Evolutionary conservation across 179 eudicot genomes (phyloP).

Genomic region (Spinacia oleracea): DNA sequence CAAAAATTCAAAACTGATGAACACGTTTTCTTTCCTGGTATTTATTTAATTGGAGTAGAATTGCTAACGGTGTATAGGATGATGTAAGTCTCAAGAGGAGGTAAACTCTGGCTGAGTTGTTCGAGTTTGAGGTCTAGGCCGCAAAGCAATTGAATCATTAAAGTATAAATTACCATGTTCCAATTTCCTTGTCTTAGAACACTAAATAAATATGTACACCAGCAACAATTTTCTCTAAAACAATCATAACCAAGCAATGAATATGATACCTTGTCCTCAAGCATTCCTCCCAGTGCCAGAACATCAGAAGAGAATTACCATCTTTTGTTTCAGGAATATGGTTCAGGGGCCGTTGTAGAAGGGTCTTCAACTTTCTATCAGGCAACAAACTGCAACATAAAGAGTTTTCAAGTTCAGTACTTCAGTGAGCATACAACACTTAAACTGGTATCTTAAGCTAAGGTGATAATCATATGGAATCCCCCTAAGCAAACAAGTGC

Average conservation of each 20-base stretch:
- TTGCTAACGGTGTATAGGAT: background rate
- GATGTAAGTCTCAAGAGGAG: background rate
- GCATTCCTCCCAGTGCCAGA: slow-evolving; percentile 97
- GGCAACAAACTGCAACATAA: slow-evolving; percentile 65
- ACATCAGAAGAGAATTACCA: slow-evolving; percentile 78
- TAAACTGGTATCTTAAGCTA: background rate
- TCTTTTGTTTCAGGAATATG: slow-evolving; percentile 85
- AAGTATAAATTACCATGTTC: background rate
- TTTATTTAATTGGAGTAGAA: too few relatives aligned
- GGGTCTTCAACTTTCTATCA: slow-evolving; percentile 88
- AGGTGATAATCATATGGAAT: background rate
- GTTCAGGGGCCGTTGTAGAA: slow-evolving; percentile 77
- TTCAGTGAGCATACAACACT: slow-evolving; percentile 5
- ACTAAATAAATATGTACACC: background rate
- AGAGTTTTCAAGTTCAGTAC: too few relatives aligned
- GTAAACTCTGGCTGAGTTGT: background rate
- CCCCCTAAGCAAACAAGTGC: background rate
- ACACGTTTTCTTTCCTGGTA: too few relatives aligned
- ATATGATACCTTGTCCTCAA: slow-evolving; percentile 71
- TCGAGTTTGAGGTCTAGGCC: background rate
- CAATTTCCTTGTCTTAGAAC: background rate
- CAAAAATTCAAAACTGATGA: background rate
- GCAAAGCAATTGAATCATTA: background rate
- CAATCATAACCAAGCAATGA: slow-evolving; percentile 5
- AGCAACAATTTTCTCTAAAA: background rate